Evolutionary conservation across 345 rosid genomes (phyloP).

Genomic region (Brassica nigra): DNA sequence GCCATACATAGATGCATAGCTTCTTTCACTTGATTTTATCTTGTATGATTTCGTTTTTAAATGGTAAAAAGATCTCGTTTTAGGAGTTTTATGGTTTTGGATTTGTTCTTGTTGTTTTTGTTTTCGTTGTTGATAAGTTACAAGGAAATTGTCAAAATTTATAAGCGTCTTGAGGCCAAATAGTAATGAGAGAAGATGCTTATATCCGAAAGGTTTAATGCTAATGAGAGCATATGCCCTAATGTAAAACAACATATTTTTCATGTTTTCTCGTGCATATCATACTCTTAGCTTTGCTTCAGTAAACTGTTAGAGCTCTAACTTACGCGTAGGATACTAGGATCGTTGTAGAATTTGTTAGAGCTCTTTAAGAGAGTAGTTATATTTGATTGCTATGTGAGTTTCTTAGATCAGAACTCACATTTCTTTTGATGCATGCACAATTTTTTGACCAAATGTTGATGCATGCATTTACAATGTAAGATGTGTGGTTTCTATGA

Average conservation of each 20-base stretch:
- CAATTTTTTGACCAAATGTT: neutral
- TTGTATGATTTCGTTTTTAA: neutral
- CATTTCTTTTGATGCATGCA: conserved; percentile 1
- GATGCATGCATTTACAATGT: conserved; percentile 1
- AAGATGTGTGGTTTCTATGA: neutral
- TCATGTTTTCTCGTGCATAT: conserved; percentile 14
- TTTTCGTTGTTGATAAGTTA: conserved; percentile 7
- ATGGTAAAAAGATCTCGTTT: neutral
- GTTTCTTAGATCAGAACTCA: neutral
- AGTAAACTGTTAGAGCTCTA: neutral
- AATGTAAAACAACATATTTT: conserved; percentile 7
- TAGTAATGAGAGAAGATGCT: conserved; percentile 34
- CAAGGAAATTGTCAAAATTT: conserved; percentile 8
- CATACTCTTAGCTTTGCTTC: neutral
- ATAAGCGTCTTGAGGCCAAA: conserved; percentile 17
- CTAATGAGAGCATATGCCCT: conserved; percentile 35
- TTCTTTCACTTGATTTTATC: conserved; percentile 11
- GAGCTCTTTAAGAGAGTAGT: neutral
- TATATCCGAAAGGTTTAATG: conserved; percentile 44
- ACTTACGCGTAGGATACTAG: neutral
- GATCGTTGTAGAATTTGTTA: neutral
- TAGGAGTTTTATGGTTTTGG: neutral
- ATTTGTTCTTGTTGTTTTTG: neutral
- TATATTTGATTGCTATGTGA: neutral
- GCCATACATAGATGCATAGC: neutral